Base-by-base conservation (phyloP, 2,329 filamentous ascomycete genomes). In the Aureobasidium melanogenum region DNA sequence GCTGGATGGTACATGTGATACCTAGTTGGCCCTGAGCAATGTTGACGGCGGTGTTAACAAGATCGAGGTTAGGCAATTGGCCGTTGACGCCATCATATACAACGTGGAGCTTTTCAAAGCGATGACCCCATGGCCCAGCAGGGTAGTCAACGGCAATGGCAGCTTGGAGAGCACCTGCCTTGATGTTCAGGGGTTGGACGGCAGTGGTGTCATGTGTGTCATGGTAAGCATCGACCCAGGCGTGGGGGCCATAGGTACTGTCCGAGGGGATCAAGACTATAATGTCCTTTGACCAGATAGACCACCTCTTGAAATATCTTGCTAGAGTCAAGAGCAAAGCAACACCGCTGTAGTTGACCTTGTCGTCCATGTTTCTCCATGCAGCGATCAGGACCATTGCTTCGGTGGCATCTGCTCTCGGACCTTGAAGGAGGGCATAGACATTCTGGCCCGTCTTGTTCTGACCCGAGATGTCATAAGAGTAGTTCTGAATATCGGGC, bases 161-260 rank as follows among this genome's bases (percentile, higher is more conserved):
- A 14, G 90, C 94, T 76, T 99, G 94, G 36, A 99, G 80, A 8
- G 92, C 91, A 19, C 94, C 94, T 17, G 91, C 94, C 77, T 97
- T 97, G 69, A 97, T 82, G 1, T 92, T 86, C 51, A 99, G 76
- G 1, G 89, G 82, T 60, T 87, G 84, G 28, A 97, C 86, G 8
- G 80, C 82, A 5, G 81, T 76, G 0, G 87, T 81, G 66, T 88
- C 82, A 69, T 97, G 91, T 22, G 89, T 87, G 72, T 96, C 90
- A 74, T 99, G 94, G 73, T 99, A 99, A 1, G 94, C 94, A 70
- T 97, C 92, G 9, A 97, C 90, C 94, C 94, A 99, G 26, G 94
- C 94, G 72, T 97, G 92, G 0, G 91, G 90, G 0, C 93, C 94
- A 12, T 89, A 88, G 63, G 87, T 88, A 73, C 91, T 96, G 74